Evolutionary conservation across 768 basidiomycete genomes (phyloP), one percentile per base, ranked within the genome.

Genomic region (Russula compacta): DNA sequence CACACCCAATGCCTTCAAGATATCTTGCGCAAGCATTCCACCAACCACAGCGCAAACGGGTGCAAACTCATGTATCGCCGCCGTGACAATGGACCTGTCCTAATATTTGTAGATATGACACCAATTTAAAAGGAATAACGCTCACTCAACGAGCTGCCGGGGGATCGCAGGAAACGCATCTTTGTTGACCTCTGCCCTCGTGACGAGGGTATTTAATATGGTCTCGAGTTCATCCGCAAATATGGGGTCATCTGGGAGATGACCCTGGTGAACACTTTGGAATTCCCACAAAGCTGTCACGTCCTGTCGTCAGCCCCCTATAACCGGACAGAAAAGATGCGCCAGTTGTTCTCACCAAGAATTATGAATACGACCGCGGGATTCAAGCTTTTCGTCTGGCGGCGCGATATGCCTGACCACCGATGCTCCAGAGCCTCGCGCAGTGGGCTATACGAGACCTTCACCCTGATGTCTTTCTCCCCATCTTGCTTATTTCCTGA

Each of bases 41-140:
- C 97, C 97, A 42, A 99, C 79, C 39, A 99, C 89, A 1, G 97
- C 97, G 70, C 93, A 92, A 1, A 93, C 86, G 0, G 97, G 93
- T 0, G 93, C 87, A 75, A 98, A 92, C 70, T 95, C 93, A 71
- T 88, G 84, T 19, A 75, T 73, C 7, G 91, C 86, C n/a, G 87
- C 84, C 14, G 76, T 79, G 5, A 85, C 76, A 44, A 89, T 65
- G n/a, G 82, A 76, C 65, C 94, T 97, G 66, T 24, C 35, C 54
- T 36, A 35, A 43, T 24, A 10, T 32, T 44, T 39, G 32, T 54
- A 51, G 35, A 55, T 57, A 14, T 36, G 12, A 56, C 29, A 36
- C 35, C 29, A 21, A 38, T 36, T 39, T 12, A n/a, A 38, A 35
- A 15, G 3, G 33, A 54, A 50, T 11, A 38, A 40, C 60, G 65